A percentile compares a stretch with the other conserved stretches of the same genome.
Conservation (phyloP, 768 basidiomycete genomes). For the Lactarius indigo region DNA sequence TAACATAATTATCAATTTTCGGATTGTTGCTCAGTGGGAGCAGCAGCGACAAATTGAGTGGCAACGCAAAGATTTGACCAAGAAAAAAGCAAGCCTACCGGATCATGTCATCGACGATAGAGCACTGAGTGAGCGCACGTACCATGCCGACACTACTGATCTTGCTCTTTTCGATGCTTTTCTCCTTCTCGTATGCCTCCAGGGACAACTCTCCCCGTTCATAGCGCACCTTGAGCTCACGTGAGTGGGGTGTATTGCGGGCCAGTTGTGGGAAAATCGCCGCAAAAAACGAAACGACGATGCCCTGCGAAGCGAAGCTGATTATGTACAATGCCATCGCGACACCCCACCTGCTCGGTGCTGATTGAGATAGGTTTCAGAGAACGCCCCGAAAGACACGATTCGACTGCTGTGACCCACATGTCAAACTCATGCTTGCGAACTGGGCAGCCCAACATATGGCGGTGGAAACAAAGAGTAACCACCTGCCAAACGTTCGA, state of each 20-base stretch:
- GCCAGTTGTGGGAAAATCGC: constrained; percentile 79
- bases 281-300: constrained; percentile 77
- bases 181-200: constrained; percentile 68
- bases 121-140: constrained; percentile 16
- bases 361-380: constrained; percentile 33
- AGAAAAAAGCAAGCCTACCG: constrained; percentile 69
- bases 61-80: constrained; percentile 63
- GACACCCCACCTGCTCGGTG: constrained; percentile 61
- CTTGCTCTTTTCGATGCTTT: constrained; percentile 78
- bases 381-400: neutral
- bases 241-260: constrained; percentile 65
- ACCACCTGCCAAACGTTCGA: constrained; percentile 73
- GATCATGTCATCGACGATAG: neutral
- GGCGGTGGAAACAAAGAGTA: constrained; percentile 61
- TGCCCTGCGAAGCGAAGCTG: constrained; percentile 75
- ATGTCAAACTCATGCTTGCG: constrained; percentile 68
- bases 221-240: constrained; percentile 49
- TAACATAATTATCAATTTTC: constrained; percentile 68
- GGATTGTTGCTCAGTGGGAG: constrained; percentile 57
- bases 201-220: constrained; percentile 55
- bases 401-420: constrained; percentile 37
- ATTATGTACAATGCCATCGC: constrained; percentile 80
- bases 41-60: constrained; percentile 66
- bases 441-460: constrained; percentile 81
- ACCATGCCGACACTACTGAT: constrained; percentile 86